Base-by-base conservation (phyloP, 768 basidiomycete genomes). In the Suillus bovinus region DNA sequence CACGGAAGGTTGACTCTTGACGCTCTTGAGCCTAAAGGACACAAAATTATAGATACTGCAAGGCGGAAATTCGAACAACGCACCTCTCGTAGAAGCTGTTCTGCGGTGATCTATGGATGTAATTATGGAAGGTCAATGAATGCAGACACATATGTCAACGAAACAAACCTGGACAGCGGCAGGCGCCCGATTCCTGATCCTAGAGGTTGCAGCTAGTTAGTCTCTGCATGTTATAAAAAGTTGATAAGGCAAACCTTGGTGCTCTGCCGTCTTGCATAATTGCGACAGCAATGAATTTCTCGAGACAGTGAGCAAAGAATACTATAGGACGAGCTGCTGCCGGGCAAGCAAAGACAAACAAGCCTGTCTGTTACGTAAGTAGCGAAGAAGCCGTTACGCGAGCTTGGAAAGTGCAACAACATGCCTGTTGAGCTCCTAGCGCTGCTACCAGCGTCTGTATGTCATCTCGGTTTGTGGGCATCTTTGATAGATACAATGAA, bases 1-100 rank as follows among this genome's bases (percentile, higher is more conserved):
- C 95, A 56, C 89, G 87, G 72, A 94, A 92, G 14, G 90, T 85
- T 34, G 91, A 85, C 74, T 99, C 97, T 80, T 99, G 96, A 60
- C 96, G 84, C 68, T 99, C 97, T 89, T 98, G 94, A 55, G 97
- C 97, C 91, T 94, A 69, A 3, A 60, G 49, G 20, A 50, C 55
- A 55, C 33, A 49, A 39, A 57, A 17, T 11, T 47, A 16, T 14
- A 17, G 20, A 39, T 1, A 52, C 39, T 36, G 22, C 10, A 20
- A 0, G 44, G 8, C 11, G n/a, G 33, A 14, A 20, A 60, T 4
- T 33, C 6, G 41, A 34, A 54, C 31, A 13, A 61, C 77, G 53
- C 73, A 91, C 93, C 81, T 99, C 97, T 69, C 97, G 90, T 11
- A 99, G 82, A 47, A 99, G 88, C 78, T 99, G 97, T 78, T 99